These are phyloP conservation scores for Trebouxia sp. DNA, from an alignment of 139 green algal genomes.

Conservation along the genomic window DNA sequence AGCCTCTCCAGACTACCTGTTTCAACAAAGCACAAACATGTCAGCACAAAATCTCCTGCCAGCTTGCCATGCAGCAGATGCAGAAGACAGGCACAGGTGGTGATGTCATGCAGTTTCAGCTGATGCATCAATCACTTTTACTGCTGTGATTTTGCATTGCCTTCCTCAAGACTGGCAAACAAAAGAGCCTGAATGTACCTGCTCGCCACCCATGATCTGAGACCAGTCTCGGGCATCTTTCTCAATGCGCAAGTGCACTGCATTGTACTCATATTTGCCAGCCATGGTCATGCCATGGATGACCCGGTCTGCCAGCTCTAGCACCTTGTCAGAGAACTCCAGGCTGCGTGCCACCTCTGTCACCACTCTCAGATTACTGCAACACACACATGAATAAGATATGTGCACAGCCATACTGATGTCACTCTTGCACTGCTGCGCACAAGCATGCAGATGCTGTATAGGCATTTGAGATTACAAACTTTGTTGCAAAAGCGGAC, in stretches of 20 bases:
- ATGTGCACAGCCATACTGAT: no score
- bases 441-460: no score
- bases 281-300: slow-evolving; percentile 47
- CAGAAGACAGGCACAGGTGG: background rate
- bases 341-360: slow-evolving; percentile 63
- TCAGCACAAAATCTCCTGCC: no score
- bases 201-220: slow-evolving; percentile 58
- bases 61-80: background rate
- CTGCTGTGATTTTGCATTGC: no score
- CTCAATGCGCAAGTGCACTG: slow-evolving; percentile 62
- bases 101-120: background rate
- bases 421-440: no score
- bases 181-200: no score
- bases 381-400: background rate
- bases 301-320: slow-evolving; percentile 54
- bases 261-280: slow-evolving; percentile 53
- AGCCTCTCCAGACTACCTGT: slow-evolving; percentile 58
- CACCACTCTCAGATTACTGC: slow-evolving; percentile 55
- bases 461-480: no score
- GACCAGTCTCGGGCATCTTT: slow-evolving; percentile 70
- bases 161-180: no score
- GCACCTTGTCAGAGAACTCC: slow-evolving; percentile 52
- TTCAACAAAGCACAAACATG: background rate
- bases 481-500: no score
- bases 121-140: no score